Evolutionary conservation across 192 early-diverging fungal genomes (phyloP), one percentile per base, ranked within the genome.

Genomic region (Umbelopsis vinacea): DNA sequence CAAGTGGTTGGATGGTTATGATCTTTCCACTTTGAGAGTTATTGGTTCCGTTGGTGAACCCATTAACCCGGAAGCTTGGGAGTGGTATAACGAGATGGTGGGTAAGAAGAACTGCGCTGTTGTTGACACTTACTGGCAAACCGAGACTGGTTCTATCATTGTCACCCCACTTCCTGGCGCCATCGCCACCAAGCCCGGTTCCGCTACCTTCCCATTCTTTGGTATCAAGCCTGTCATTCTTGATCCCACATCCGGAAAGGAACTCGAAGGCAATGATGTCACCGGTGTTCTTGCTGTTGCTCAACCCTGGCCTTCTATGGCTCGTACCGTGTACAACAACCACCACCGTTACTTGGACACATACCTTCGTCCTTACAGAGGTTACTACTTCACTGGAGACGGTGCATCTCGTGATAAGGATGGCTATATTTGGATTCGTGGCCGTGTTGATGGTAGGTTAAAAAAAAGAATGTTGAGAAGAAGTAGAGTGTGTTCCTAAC

Each of bases 101-200:
- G 96, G 95, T 23, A 86, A 90, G 67, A 84, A 88, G 14, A 88
- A 89, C 57, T 97, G 96, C 80, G 88, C 94, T 17, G 88, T 98
- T n/a, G 96, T 98, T 24, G 96, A 98, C 84, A 98, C 97, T 8
- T 98, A 97, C 90, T 93, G 92, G 91, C 89, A 92, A 76, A 92
- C 91, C n/a, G 96, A 98, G 85, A 96, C 96, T n/a, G 96, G 96
- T 24, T 93, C 90, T 22, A 93, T 94, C 72, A 90, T 98, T 46
- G 80, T 97, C 35, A 89, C 94, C 0, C 96, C 96, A 23, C 83
- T 98, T 22, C 95, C 95, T 17, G 94, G 94, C 37, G 91, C 89
- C 54, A 93, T 87, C 12, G 80, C 91, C n/a, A 94, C 94, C 71
- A 98, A 97, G 86, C 94, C 97, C 37, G 97, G 97, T 57, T 94